A percentile compares a stretch with the other conserved stretches of the same genome.
These are phyloP conservation scores for Daldinia vernicosa DNA, from an alignment of 495 filamentous ascomycete species.

Conservation along the genomic window DNA sequence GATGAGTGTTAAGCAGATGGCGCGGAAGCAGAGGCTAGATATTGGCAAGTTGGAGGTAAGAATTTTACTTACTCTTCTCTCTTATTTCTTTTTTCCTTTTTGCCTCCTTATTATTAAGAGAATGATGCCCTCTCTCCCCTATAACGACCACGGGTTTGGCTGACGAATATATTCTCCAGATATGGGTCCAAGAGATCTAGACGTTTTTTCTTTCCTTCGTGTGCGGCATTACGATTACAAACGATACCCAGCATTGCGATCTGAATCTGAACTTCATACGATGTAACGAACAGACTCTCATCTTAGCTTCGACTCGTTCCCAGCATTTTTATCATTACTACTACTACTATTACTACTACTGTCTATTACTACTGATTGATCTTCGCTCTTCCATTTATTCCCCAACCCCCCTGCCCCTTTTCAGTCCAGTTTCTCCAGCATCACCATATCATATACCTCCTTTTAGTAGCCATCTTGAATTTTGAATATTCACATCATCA, in stretches of 20 bases:
- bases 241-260: conserved; percentile 50
- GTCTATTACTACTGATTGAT: neutral
- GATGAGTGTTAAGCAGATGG: conserved; percentile 68
- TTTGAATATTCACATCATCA: too few relatives aligned
- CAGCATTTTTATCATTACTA: conserved; percentile 10
- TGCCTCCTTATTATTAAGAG: too few relatives aligned
- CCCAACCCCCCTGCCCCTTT: neutral
- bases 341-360: neutral
- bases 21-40: conserved; percentile 76
- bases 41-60: conserved; percentile 97
- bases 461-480: conserved; percentile 9
- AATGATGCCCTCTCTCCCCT: too few relatives aligned
- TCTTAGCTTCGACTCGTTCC: conserved; percentile 20
- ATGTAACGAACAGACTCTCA: conserved; percentile 43
- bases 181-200: conserved; percentile 72
- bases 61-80: conserved; percentile 18
- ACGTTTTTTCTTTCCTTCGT: conserved; percentile 35
- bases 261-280: conserved; percentile 44
- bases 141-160: too few relatives aligned
- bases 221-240: conserved; percentile 42
- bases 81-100: too few relatives aligned
- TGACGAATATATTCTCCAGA: too few relatives aligned
- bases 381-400: neutral
- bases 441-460: conserved; percentile 14
- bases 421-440: neutral